A percentile compares a stretch with the other conserved stretches of the same genome.
Evolutionary conservation across 2,329 filamentous ascomycete species (phyloP).

Genomic region (Penicillium sp.): DNA sequence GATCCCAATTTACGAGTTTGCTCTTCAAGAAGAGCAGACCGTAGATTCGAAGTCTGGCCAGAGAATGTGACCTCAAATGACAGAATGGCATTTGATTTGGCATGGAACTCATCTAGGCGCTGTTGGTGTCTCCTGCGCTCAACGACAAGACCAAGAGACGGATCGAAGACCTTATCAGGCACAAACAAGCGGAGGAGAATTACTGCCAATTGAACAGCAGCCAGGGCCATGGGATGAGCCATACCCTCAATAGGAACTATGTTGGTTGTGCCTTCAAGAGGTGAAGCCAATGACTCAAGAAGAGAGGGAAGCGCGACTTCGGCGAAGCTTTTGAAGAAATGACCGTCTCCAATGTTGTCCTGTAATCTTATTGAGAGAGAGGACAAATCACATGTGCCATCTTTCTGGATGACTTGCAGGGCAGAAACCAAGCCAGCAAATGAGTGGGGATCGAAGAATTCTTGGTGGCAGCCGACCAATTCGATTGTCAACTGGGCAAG

Average conservation of each 20-base stretch:
- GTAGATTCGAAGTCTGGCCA: slow-evolving; percentile 66
- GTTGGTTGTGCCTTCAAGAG: not conserved
- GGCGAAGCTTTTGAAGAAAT: slow-evolving; percentile 39
- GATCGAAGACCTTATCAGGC: slow-evolving; percentile 84
- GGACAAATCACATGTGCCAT: slow-evolving; percentile 15
- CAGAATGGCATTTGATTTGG: slow-evolving; percentile 61
- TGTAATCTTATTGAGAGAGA: slow-evolving; percentile 19
- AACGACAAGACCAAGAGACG: slow-evolving; percentile 62
- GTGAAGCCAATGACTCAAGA: slow-evolving; percentile 25
- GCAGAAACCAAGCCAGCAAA: slow-evolving; percentile 22
- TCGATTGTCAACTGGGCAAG: slow-evolving; percentile 43
- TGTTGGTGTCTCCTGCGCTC: slow-evolving; percentile 62
- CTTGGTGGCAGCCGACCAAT: slow-evolving; percentile 35
- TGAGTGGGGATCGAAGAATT: slow-evolving; percentile 33
- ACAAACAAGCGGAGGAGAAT: slow-evolving; percentile 78
- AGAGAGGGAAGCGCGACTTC: slow-evolving; percentile 31
- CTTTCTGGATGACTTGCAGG: slow-evolving; percentile 27
- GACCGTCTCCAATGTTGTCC: slow-evolving; percentile 21
- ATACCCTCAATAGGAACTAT: slow-evolving; percentile 13
- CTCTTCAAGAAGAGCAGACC: slow-evolving; percentile 62
- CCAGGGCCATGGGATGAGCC: slow-evolving; percentile 52
- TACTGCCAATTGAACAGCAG: slow-evolving; percentile 75
- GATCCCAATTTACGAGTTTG: slow-evolving; percentile 66
- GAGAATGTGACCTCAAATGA: slow-evolving; percentile 68
- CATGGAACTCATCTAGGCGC: slow-evolving; percentile 56